These are phyloP conservation scores for Selaginella tamariscina DNA, from an alignment of 75 land plant species.

Conservation along the genomic window DNA sequence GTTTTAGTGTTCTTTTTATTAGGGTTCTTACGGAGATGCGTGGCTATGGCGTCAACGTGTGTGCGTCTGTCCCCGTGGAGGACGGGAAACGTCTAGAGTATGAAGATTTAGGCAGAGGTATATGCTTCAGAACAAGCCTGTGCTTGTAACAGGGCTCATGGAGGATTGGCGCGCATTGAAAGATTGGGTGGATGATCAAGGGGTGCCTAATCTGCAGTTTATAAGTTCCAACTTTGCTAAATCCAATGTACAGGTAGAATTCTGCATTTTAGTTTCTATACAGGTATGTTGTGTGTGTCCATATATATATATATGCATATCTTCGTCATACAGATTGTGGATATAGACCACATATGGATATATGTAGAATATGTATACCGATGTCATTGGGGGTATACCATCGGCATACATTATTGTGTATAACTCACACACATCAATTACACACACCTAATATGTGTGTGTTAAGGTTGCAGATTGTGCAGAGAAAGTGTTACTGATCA, in stretches of 20 bases:
- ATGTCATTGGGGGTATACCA: no score
- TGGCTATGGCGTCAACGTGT: no score
- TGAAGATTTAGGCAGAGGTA: conserved; percentile 37
- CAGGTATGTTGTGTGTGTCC: no score
- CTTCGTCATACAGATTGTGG: no score
- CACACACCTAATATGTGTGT: no score
- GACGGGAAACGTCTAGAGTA: conserved; percentile 14
- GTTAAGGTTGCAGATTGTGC: conserved; percentile 76
- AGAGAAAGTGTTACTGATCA: conserved; percentile 66
- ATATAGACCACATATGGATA: no score
- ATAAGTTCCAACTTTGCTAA: conserved; percentile 39
- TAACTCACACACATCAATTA: no score
- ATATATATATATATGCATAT: no score
- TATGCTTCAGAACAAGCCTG: conserved; percentile 44
- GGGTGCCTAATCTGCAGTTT: conserved; percentile 47
- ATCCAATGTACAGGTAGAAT: conserved; percentile 52
- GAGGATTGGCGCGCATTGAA: conserved; percentile 51
- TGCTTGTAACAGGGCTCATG: conserved; percentile 61
- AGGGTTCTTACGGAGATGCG: no score
- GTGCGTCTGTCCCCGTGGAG: conserved; percentile 11
- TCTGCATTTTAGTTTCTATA: not conserved
- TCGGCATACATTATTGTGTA: no score
- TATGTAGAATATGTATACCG: no score
- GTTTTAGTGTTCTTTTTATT: no score
- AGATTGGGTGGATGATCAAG: conserved; percentile 49